These are phyloP conservation scores for Myriosclerotinia duriaeana DNA, from an alignment of 2,329 filamentous ascomycete species.

Conservation along the genomic window DNA sequence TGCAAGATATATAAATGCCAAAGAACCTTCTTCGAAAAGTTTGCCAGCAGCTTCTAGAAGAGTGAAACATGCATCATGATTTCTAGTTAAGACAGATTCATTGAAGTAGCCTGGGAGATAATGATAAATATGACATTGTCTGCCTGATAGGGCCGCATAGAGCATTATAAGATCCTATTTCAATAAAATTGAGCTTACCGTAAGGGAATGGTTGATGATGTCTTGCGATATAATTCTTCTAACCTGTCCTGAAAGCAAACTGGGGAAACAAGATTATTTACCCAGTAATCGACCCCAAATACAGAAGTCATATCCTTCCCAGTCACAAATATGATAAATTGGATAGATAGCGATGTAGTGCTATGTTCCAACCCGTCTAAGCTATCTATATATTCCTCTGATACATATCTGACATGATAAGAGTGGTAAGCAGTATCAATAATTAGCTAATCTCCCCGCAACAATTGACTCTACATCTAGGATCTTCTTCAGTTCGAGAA, in stretches of 20 bases:
- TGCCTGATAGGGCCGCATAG: slow-evolving; percentile 29
- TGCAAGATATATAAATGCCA: too few species aligned
- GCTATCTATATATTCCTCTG: not conserved
- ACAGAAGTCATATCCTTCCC: slow-evolving; percentile 28
- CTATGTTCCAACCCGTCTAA: not conserved
- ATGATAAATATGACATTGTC: slow-evolving; percentile 18
- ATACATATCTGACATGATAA: not conserved
- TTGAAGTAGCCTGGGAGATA: too few species aligned
- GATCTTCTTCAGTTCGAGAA: slow-evolving; percentile 24
- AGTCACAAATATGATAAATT: slow-evolving; percentile 48
- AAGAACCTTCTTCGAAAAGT: too few species aligned
- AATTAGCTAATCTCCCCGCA: slow-evolving; percentile 22
- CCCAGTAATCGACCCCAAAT: slow-evolving; percentile 44
- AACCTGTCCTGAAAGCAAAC: slow-evolving; percentile 35
- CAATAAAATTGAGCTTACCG: slow-evolving; percentile 17
- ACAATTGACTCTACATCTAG: slow-evolving; percentile 32
- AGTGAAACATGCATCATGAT: too few species aligned
- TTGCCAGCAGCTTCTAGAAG: too few species aligned
- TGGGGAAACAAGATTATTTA: slow-evolving; percentile 45
- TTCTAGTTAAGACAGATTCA: too few species aligned
- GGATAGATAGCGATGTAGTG: not conserved
- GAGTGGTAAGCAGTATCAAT: slow-evolving; percentile 3
- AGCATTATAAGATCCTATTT: slow-evolving; percentile 30
- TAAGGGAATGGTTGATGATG: not conserved
- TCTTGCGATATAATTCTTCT: not conserved